phyloP scores from a whole-genome alignment of 768 basidiomycete species.

The Suillus ampliporus region DNA sequence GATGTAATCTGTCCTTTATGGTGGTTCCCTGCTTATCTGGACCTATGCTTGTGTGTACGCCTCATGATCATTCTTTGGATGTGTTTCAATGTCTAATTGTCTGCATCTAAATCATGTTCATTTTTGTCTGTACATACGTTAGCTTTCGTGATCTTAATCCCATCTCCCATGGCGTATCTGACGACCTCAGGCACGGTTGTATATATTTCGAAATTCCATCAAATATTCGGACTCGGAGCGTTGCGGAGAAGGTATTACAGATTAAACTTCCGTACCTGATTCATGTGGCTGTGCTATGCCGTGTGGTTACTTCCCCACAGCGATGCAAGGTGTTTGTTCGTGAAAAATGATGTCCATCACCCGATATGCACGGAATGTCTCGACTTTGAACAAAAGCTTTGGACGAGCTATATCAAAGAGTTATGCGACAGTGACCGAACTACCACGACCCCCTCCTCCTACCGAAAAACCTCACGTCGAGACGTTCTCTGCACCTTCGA shows the following conservation, averaged over 20 bases:
- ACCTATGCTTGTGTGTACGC: too few relatives aligned
- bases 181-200: too few relatives aligned
- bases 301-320: neutral
- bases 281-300: constrained; percentile 8
- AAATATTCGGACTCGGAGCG: neutral
- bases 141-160: neutral
- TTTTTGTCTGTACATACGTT: neutral
- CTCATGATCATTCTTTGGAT: too few relatives aligned
- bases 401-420: constrained; percentile 13
- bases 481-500: constrained; percentile 51
- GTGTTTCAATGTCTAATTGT: neutral
- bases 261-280: neutral
- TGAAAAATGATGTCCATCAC: neutral
- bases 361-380: neutral
- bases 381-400: neutral
- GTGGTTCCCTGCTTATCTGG: too few relatives aligned
- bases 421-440: constrained; percentile 27
- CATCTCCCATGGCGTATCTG: neutral
- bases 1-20: too few relatives aligned
- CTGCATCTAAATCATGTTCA: neutral
- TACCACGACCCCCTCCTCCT: constrained; percentile 32
- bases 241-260: neutral
- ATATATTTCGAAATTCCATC: too few relatives aligned
- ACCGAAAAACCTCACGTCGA: constrained; percentile 36
- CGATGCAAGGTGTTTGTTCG: neutral